Evolutionary conservation across 192 early-diverging fungal genomes (phyloP), one percentile per base, ranked within the genome.

Genomic region (Coemansia aciculifera): DNA sequence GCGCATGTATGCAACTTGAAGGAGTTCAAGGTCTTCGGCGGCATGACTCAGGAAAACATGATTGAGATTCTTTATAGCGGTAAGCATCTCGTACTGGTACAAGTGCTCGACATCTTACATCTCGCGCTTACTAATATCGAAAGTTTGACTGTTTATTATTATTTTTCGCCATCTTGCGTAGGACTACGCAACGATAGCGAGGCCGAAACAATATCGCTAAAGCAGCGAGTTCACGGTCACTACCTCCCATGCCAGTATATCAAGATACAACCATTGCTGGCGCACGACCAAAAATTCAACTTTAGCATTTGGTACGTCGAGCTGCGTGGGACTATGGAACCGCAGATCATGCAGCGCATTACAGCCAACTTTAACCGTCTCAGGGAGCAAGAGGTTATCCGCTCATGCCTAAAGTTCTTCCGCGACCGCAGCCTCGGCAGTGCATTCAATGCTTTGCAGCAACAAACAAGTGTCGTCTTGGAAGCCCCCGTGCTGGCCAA

Each of bases 241-340:
- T 73, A 88, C 27, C 91, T 98, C 52, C 95, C 97, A 11, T 90
- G 92, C 62, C 92, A 90, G 67, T 98, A 92, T 66, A 90, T 99
- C 67, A 95, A 95, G 86, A 96, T 99, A 60, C 89, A 92, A 21
- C 97, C 97, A 32, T 75, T 96, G 43, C 79, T 92, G 64, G 92
- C 97, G 1, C 93, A 92, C 86, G 94, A 92, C 23, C 86, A 92
- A 59, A 96, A 97, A 64, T 98, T 97, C 77, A 96, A 94, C 81
- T 98, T 95, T 79, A 92, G 89, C 62, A 91, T 99, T 21, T 99
- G 97, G 97, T 92, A 91, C 76, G 86, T 98, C 8, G 94, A 97
- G 83, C 71, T 98, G 12, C 87, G 85, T 40, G 97, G 97, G 0
- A 86, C 92, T 10, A 77, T 84, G 37, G 86, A 96, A 42, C 72